Evolutionary conservation across 2,329 filamentous ascomycete genomes (phyloP).

Genomic region (Purpureocillium lavendulum): DNA sequence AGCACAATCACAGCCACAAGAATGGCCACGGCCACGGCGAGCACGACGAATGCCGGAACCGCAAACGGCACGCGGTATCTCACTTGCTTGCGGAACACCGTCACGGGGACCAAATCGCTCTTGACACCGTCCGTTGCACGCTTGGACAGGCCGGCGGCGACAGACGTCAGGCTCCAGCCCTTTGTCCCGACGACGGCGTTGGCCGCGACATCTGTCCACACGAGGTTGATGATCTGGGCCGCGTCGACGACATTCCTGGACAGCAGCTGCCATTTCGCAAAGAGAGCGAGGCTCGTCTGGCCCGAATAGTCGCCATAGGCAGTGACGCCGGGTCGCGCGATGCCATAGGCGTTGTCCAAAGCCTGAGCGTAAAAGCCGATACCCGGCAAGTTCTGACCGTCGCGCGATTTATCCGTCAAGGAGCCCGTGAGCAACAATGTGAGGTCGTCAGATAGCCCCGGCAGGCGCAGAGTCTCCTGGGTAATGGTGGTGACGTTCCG

Average conservation of each 20-base stretch:
- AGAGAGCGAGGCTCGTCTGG: slow-evolving; percentile 26
- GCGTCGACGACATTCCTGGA: slow-evolving; percentile 15
- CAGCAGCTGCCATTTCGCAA: slow-evolving; percentile 28
- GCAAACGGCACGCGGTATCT: slow-evolving; percentile 22
- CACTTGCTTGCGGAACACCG: slow-evolving; percentile 7
- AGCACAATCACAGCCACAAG: background rate
- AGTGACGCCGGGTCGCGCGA: slow-evolving; percentile 4
- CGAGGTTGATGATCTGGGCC: slow-evolving; percentile 28
- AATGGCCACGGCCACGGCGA: background rate
- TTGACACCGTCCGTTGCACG: background rate
- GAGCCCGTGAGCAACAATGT: too few species aligned
- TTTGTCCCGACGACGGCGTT: slow-evolving; percentile 32
- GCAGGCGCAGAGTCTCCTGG: background rate
- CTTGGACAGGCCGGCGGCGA: background rate
- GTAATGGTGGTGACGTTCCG: background rate
- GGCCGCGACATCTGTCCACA: slow-evolving; percentile 35
- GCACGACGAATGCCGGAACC: slow-evolving; percentile 21
- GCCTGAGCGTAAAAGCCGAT: slow-evolving; percentile 19
- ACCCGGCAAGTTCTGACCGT: slow-evolving; percentile 21
- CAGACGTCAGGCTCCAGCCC: background rate
- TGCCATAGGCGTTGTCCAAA: slow-evolving; percentile 13
- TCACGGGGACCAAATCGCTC: background rate
- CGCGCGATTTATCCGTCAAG: background rate
- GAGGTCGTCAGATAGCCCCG: background rate
- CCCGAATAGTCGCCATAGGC: slow-evolving; percentile 1